These are phyloP conservation scores for Corylus avellana DNA, from an alignment of 306 rosid species.

Conservation along the genomic window DNA sequence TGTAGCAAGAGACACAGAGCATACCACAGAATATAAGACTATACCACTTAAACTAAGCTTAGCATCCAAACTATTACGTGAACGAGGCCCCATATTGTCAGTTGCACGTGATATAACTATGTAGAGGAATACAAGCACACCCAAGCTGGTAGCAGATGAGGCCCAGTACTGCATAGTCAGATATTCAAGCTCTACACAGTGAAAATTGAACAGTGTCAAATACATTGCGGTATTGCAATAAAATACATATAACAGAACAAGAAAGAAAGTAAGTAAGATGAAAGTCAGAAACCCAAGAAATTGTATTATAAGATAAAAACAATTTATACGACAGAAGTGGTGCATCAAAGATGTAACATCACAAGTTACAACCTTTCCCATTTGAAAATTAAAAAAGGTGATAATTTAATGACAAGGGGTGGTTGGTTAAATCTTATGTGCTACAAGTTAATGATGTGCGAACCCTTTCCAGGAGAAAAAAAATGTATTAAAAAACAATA, in stretches of 20 bases:
- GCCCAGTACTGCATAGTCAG: constrained; percentile 89
- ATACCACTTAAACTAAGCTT: constrained; percentile 48
- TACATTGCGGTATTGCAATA: not conserved
- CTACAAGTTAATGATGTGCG: not conserved
- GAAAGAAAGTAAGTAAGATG: not conserved
- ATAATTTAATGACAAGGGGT: not conserved
- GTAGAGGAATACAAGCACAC: constrained; percentile 61
- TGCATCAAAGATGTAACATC: not conserved
- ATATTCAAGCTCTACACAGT: constrained; percentile 65
- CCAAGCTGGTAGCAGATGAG: constrained; percentile 65
- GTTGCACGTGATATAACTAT: constrained; percentile 29
- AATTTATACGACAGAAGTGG: not conserved
- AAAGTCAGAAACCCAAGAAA: not conserved
- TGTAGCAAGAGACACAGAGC: constrained; percentile 49
- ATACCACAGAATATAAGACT: constrained; percentile 42
- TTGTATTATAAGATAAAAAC: not conserved
- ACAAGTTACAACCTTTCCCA: not conserved
- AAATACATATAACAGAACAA: constrained; percentile 1
- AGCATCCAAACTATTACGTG: constrained; percentile 37
- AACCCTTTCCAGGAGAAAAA: not conserved
- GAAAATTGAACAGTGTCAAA: constrained; percentile 24
- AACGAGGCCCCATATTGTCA: constrained; percentile 2
- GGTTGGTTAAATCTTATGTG: not conserved
- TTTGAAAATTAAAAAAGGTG: not conserved
- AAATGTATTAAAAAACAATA: not conserved